Evolutionary conservation across 768 basidiomycete species (phyloP).

Genomic region (Mycena rebaudengoi): DNA sequence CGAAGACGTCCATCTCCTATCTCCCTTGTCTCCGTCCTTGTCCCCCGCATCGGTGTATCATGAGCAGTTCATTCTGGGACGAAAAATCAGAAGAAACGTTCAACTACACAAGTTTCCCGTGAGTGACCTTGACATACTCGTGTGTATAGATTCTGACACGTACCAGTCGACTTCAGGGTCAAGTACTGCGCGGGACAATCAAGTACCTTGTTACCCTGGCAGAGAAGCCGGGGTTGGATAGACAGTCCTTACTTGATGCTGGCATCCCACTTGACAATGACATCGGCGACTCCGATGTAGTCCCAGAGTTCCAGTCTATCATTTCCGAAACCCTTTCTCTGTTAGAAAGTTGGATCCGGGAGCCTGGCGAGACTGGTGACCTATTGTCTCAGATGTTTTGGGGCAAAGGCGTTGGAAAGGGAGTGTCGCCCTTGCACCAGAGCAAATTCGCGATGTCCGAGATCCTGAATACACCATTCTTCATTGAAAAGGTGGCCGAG

Average conservation of each 20-base stretch:
- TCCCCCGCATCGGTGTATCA: background rate
- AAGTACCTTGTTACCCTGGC: constrained; percentile 2
- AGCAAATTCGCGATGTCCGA: constrained; percentile 11
- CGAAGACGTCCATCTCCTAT: background rate
- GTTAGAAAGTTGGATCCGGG: constrained; percentile 4
- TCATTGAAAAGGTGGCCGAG: constrained; percentile 3
- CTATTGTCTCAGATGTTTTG: constrained; percentile 8
- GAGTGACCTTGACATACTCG: background rate
- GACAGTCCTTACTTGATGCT: background rate
- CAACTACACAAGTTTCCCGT: constrained; percentile 9
- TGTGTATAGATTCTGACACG: background rate
- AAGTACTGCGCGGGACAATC: constrained; percentile 9
- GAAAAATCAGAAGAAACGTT: constrained; percentile 11
- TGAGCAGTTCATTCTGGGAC: constrained; percentile 13
- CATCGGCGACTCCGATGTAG: background rate
- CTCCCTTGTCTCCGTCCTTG: background rate
- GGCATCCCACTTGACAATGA: background rate
- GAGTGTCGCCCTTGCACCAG: background rate
- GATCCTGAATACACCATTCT: constrained; percentile 15
- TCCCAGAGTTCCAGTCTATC: background rate
- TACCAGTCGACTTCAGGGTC: constrained; percentile 10
- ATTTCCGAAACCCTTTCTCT: background rate
- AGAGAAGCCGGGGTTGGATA: background rate
- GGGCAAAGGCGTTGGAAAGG: background rate
- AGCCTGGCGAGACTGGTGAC: background rate